phyloP scores from a whole-genome alignment of 306 rosid species.

The Cucurbita moschata region DNA sequence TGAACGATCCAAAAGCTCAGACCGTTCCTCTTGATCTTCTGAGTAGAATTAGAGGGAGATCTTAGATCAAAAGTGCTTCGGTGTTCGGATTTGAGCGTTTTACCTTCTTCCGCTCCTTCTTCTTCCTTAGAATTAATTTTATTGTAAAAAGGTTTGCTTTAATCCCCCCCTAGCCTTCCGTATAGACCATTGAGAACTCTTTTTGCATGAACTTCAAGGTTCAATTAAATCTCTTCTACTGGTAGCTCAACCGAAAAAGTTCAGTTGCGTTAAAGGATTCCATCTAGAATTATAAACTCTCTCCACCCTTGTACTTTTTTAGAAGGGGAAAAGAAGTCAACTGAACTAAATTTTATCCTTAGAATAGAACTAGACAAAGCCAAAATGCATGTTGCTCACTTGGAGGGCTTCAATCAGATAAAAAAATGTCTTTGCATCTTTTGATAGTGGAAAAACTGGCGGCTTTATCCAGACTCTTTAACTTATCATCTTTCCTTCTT shows the following conservation, averaged over 20 bases:
- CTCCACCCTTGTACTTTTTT: background rate
- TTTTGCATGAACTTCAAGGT: background rate
- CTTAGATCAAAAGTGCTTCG: too few relatives aligned
- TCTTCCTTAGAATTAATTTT: background rate
- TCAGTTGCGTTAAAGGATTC: background rate
- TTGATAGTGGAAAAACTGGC: background rate
- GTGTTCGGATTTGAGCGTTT: too few relatives aligned
- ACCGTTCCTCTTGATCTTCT: too few relatives aligned
- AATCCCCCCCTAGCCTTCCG: background rate
- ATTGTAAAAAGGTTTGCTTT: background rate
- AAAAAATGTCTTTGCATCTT: background rate
- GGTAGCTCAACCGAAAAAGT: background rate
- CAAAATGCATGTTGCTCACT: background rate
- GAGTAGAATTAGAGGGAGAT: too few relatives aligned
- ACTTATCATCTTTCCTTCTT: background rate
- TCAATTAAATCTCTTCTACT: background rate
- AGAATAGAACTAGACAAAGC: background rate
- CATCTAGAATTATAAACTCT: background rate
- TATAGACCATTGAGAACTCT: background rate
- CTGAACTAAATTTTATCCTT: background rate
- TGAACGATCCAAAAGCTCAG: too few relatives aligned
- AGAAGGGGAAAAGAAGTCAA: background rate
- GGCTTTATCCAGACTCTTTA: background rate
- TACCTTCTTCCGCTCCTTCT: too few relatives aligned
- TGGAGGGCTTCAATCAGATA: background rate